phyloP scores from a whole-genome alignment of 495 filamentous ascomycete species.

The Tuber umbilicatum region DNA sequence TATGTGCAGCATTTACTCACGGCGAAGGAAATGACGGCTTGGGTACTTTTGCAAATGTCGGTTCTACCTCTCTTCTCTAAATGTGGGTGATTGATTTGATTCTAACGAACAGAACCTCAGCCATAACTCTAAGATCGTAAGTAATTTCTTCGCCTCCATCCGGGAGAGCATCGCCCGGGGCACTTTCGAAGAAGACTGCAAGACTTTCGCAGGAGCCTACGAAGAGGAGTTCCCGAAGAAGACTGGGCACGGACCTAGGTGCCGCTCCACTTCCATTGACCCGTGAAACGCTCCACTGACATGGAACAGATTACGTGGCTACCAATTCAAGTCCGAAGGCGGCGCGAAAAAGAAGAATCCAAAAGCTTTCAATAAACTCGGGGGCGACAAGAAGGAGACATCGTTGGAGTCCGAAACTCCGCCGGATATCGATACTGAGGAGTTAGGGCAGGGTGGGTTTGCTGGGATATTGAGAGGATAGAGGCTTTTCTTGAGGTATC shows the following conservation, averaged over 20 bases:
- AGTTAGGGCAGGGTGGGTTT: slow-evolving; percentile 57
- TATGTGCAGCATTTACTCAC: slow-evolving; percentile 78
- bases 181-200: slow-evolving; percentile 57
- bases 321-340: slow-evolving; percentile 67
- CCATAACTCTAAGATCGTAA: slow-evolving; percentile 72
- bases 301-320: slow-evolving; percentile 60
- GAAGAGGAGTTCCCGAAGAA: slow-evolving; percentile 61
- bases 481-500: not conserved
- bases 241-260: slow-evolving; percentile 72
- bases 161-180: slow-evolving; percentile 55
- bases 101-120: slow-evolving; percentile 10
- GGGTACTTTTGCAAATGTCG: slow-evolving; percentile 75
- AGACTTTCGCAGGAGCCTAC: slow-evolving; percentile 57
- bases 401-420: slow-evolving; percentile 46
- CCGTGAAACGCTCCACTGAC: slow-evolving; percentile 8
- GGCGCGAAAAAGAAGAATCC: slow-evolving; percentile 62
- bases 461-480: slow-evolving; percentile 47
- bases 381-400: slow-evolving; percentile 42
- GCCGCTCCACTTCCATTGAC: slow-evolving; percentile 19
- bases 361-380: slow-evolving; percentile 50
- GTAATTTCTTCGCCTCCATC: slow-evolving; percentile 65
- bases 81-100: not conserved
- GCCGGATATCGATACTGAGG: slow-evolving; percentile 49
- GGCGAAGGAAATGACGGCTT: slow-evolving; percentile 92
- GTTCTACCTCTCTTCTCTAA: not conserved